These are phyloP conservation scores for Dryas drummondii DNA, from an alignment of 306 rosid genomes.

Conservation along the genomic window DNA sequence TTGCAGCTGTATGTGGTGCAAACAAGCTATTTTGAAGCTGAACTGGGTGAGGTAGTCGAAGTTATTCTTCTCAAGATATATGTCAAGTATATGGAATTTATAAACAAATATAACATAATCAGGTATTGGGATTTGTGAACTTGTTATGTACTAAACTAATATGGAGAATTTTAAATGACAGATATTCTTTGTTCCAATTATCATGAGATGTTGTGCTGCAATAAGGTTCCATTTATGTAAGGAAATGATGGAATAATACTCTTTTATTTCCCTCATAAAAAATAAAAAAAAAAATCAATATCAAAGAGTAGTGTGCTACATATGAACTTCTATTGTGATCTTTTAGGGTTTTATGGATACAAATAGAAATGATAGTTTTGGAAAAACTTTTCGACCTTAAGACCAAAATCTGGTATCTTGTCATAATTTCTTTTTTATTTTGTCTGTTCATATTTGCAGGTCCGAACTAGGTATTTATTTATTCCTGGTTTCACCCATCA, in stretches of 20 bases:
- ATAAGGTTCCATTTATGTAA: background rate
- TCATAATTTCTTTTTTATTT: background rate
- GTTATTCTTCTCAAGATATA: background rate
- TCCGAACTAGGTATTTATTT: conserved; percentile 38
- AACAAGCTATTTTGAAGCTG: background rate
- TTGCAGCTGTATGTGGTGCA: background rate
- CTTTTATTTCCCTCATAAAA: background rate
- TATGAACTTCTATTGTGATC: background rate
- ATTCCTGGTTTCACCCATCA: conserved; percentile 39
- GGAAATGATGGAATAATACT: background rate
- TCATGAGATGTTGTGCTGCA: background rate
- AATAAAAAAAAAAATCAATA: background rate
- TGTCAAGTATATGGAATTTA: background rate
- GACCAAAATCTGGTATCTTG: background rate
- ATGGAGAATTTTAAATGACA: background rate
- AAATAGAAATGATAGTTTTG: background rate
- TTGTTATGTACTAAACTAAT: background rate
- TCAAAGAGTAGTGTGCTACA: background rate
- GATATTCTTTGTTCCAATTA: background rate
- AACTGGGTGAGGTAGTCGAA: background rate
- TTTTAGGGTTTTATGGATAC: background rate
- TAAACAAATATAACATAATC: background rate
- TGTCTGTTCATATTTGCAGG: conserved; percentile 35
- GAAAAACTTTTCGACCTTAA: background rate
- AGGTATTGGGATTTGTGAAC: background rate